Evolutionary conservation across 23 red algal species (phyloP).

Genomic region (Cyanidioschyzon merolae): DNA sequence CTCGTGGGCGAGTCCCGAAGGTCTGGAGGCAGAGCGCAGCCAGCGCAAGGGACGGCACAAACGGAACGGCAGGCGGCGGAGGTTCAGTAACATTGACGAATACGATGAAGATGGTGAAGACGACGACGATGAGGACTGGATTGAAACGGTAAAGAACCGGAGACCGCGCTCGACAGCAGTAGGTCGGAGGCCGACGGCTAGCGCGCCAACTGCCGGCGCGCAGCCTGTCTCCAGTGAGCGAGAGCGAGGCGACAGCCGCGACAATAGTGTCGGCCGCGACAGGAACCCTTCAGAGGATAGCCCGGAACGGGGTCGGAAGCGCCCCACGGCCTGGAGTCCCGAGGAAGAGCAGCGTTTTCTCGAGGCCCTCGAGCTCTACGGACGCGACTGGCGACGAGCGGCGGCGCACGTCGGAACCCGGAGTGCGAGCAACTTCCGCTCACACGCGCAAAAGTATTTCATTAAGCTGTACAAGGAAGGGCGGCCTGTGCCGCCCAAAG

Average conservation of each 20-base stretch:
- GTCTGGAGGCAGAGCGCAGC: neutral
- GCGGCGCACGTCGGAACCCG: slow-evolving; percentile 74
- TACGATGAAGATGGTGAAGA: neutral
- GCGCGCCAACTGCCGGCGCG: neutral
- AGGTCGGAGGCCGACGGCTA: neutral
- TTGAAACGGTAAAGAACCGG: neutral
- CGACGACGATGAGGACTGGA: slow-evolving; percentile 11
- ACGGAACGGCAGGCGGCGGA: neutral
- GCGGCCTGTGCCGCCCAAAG: slow-evolving; percentile 55
- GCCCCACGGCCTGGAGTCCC: slow-evolving; percentile 52
- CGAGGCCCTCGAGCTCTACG: slow-evolving; percentile 56
- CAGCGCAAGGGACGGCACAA: neutral
- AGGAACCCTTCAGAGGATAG: too few relatives aligned
- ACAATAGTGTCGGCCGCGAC: neutral
- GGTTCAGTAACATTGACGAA: neutral
- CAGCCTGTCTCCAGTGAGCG: neutral
- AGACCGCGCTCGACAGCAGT: neutral
- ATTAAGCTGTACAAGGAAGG: slow-evolving; percentile 85
- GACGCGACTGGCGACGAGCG: slow-evolving; percentile 61
- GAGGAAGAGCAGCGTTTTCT: slow-evolving; percentile 69
- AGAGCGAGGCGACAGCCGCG: neutral
- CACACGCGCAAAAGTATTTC: slow-evolving; percentile 88
- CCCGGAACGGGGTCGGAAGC: slow-evolving; percentile 33
- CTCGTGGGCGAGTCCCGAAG: neutral
- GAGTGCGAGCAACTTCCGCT: slow-evolving; percentile 45